These are phyloP conservation scores for Neoascochyta sp. DNA, from an alignment of 2,329 filamentous ascomycete species.

Conservation along the genomic window DNA sequence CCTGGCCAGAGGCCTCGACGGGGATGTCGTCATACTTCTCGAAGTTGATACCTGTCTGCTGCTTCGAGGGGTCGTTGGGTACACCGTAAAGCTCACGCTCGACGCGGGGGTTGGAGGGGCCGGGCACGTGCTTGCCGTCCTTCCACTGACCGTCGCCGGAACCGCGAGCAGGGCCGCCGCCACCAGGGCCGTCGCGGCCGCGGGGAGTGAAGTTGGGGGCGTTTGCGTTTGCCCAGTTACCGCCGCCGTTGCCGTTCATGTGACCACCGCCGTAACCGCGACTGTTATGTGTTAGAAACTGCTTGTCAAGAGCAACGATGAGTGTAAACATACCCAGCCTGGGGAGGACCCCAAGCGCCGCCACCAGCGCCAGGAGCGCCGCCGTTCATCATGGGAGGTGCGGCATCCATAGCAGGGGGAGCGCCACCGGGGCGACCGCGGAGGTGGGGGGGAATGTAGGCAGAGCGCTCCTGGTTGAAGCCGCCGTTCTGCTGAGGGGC, in stretches of 20 bases:
- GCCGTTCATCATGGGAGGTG: conserved; percentile 53
- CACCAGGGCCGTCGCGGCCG: conserved; percentile 37
- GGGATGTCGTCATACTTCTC: conserved; percentile 99
- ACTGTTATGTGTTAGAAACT: conserved; percentile 21
- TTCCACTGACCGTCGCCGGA: conserved; percentile 95
- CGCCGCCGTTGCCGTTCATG: conserved; percentile 57
- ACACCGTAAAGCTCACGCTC: conserved; percentile 96
- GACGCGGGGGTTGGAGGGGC: conserved; percentile 78
- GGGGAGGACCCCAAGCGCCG: conserved; percentile 48
- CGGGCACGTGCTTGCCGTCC: conserved; percentile 93
- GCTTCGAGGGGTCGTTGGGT: conserved; percentile 87
- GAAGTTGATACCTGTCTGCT: conserved; percentile 99
- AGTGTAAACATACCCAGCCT: conserved; percentile 20
- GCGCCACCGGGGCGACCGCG: conserved; percentile 46
- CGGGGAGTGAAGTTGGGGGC: conserved; percentile 57
- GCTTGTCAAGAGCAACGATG: background rate
- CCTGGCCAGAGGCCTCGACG: conserved; percentile 89
- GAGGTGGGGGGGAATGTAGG: conserved; percentile 84
- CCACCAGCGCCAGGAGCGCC: conserved; percentile 57
- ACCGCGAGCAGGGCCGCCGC: conserved; percentile 62
- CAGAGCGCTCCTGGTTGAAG: conserved; percentile 58
- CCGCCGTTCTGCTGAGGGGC: conserved; percentile 48
- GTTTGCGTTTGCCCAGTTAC: conserved; percentile 55
- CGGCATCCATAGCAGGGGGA: conserved; percentile 39
- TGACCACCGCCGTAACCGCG: conserved; percentile 32